These are phyloP conservation scores for Penicillium subrubescens DNA, from an alignment of 495 filamentous ascomycete species.

Conservation along the genomic window DNA sequence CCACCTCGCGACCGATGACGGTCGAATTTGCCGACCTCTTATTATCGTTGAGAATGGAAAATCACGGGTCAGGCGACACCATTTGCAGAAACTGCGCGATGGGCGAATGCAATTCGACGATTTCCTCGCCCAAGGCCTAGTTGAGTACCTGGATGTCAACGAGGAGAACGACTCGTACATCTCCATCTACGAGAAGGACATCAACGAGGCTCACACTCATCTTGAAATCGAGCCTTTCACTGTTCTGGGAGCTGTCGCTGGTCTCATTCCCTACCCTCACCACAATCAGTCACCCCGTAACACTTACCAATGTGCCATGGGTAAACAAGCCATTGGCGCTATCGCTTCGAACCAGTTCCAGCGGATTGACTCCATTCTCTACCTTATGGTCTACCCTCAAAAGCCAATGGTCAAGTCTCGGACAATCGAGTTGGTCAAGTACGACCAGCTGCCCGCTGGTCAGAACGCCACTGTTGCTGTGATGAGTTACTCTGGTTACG, in stretches of 20 bases:
- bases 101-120: conserved; percentile 88
- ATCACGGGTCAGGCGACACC: conserved; percentile 72
- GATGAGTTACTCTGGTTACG: conserved; percentile 98
- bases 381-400: conserved; percentile 96
- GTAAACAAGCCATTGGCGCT: conserved; percentile 98
- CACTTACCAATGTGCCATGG: conserved; percentile 99
- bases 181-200: conserved; percentile 81
- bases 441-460: conserved; percentile 94
- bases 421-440: conserved; percentile 95
- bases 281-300: conserved; percentile 99
- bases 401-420: conserved; percentile 96
- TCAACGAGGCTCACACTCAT: conserved; percentile 81
- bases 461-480: conserved; percentile 97
- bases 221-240: conserved; percentile 98
- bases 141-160: conserved; percentile 97
- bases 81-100: conserved; percentile 75
- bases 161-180: conserved; percentile 97
- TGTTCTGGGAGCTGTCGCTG: conserved; percentile 94
- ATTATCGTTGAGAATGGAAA: conserved; percentile 89
- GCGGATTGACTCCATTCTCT: conserved; percentile 91
- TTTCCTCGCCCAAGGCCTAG: conserved; percentile 82
- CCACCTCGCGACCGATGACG: conserved; percentile 95
- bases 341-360: conserved; percentile 97
- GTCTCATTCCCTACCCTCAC: conserved; percentile 96
- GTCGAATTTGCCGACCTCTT: conserved; percentile 89